Conservation (phyloP, 1,139 yeast species). For the Candida labiduridarum region DNA sequence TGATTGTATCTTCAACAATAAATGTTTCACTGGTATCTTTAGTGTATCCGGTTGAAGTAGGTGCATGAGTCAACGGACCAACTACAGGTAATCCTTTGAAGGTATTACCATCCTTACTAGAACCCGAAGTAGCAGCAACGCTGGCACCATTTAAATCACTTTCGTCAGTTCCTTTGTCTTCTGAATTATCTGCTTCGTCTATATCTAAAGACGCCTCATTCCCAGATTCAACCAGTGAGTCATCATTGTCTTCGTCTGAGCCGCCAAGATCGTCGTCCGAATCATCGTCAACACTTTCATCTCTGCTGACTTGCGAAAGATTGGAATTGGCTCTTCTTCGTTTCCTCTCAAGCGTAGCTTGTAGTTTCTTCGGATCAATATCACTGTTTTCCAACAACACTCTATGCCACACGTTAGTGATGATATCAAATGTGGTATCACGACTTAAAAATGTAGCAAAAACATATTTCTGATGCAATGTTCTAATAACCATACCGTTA, state of each 20-base stretch:
- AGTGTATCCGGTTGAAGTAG: constrained; percentile 44
- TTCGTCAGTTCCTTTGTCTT: constrained; percentile 7
- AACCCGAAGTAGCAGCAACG: constrained; percentile 8
- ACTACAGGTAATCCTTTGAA: constrained; percentile 41
- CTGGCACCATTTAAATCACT: constrained; percentile 8
- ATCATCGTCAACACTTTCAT: constrained; percentile 9
- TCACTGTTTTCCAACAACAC: constrained; percentile 34
- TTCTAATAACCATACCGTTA: constrained; percentile 70
- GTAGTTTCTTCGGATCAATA: constrained; percentile 21
- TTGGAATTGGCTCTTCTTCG: constrained; percentile 15
- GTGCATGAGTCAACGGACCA: constrained; percentile 43
- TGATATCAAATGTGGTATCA: constrained; percentile 63
- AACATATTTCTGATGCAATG: constrained; percentile 68
- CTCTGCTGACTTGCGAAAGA: constrained; percentile 8
- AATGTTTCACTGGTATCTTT: constrained; percentile 63
- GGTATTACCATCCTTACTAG: constrained; percentile 15
- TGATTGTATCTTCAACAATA: constrained; percentile 59
- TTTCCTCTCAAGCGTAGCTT: constrained; percentile 16
- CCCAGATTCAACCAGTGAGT: constrained; percentile 7
- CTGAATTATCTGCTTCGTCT: constrained; percentile 12
- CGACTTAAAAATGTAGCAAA: constrained; percentile 75
- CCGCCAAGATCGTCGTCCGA: constrained; percentile 12
- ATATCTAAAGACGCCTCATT: constrained; percentile 6
- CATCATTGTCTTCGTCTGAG: constrained; percentile 14
- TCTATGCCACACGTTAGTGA: constrained; percentile 64